A percentile compares a stretch with the other conserved stretches of the same genome.
phyloP scores from a whole-genome alignment of 2,329 filamentous ascomycete genomes.

The Fusarium verrucosum region DNA sequence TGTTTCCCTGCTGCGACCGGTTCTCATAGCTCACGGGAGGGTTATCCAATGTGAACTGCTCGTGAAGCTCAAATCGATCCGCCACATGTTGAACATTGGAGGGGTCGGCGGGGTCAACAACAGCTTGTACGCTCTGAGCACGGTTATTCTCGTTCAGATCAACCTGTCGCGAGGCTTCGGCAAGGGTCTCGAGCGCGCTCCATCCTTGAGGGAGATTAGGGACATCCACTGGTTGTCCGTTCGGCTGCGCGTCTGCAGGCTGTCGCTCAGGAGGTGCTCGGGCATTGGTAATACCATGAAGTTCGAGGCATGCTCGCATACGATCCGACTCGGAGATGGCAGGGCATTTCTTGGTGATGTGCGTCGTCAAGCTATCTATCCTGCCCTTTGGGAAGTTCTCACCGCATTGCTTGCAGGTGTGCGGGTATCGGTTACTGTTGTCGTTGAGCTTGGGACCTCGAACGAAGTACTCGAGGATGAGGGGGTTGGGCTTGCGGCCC shows the following conservation, averaged over 20 bases:
- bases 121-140: constrained; percentile 53
- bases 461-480: constrained; percentile 89
- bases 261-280: constrained; percentile 47
- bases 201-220: constrained; percentile 66
- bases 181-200: constrained; percentile 85
- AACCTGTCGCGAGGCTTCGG: constrained; percentile 86
- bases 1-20: constrained; percentile 40
- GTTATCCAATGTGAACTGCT: constrained; percentile 68
- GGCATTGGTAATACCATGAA: constrained; percentile 73
- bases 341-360: constrained; percentile 87
- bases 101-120: constrained; percentile 43
- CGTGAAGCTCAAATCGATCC: constrained; percentile 63
- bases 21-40: constrained; percentile 61
- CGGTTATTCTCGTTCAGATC: constrained; percentile 71
- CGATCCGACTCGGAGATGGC: constrained; percentile 79
- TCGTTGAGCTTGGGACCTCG: constrained; percentile 87
- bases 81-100: constrained; percentile 38
- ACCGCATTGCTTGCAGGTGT: constrained; percentile 88
- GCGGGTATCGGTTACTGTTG: constrained; percentile 89
- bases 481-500: constrained; percentile 84
- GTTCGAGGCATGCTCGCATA: constrained; percentile 76
- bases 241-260: constrained; percentile 42
- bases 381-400: constrained; percentile 91
- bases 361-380: constrained; percentile 81
- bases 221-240: constrained; percentile 44